phyloP scores from a whole-genome alignment of 768 basidiomycete genomes.

The Pisolithus sp. region DNA sequence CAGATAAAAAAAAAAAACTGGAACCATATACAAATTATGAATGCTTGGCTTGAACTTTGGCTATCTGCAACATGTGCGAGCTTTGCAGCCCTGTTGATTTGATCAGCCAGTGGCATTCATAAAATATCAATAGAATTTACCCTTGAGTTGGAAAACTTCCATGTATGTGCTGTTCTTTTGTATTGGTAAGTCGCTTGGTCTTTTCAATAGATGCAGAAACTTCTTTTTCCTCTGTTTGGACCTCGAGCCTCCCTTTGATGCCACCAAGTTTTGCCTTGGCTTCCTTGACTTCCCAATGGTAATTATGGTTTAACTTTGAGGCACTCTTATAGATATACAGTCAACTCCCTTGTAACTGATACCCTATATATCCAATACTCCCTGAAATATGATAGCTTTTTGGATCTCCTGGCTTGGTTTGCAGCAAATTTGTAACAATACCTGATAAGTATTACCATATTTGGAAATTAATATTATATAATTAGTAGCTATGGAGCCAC shows the following conservation, averaged over 20 bases:
- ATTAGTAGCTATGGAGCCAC: too few relatives aligned
- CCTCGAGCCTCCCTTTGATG: slow-evolving; percentile 58
- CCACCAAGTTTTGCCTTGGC: slow-evolving; percentile 56
- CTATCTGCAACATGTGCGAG: slow-evolving; percentile 60
- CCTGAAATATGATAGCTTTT: too few relatives aligned
- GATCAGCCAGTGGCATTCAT: not conserved
- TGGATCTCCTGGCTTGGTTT: too few relatives aligned
- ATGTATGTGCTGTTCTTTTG: slow-evolving; percentile 68
- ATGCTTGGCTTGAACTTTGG: slow-evolving; percentile 45
- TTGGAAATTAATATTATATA: too few relatives aligned
- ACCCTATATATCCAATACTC: too few relatives aligned
- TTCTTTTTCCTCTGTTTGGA: slow-evolving; percentile 53
- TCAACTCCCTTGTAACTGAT: too few relatives aligned
- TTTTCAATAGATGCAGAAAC: slow-evolving; percentile 47
- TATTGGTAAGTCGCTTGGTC: slow-evolving; percentile 55
- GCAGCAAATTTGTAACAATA: too few relatives aligned
- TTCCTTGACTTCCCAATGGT: slow-evolving; percentile 61
- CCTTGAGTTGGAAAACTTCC: slow-evolving; percentile 66
- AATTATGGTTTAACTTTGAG: too few relatives aligned
- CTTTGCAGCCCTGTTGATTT: slow-evolving; percentile 54
- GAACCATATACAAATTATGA: slow-evolving; percentile 68
- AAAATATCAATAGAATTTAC: slow-evolving; percentile 25
- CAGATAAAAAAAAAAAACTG: too few relatives aligned
- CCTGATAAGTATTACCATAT: too few relatives aligned
- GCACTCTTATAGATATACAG: too few relatives aligned